Evolutionary conservation across 768 basidiomycete genomes (phyloP), one percentile per base, ranked within the genome.

Genomic region (Boletus subparvulus): DNA sequence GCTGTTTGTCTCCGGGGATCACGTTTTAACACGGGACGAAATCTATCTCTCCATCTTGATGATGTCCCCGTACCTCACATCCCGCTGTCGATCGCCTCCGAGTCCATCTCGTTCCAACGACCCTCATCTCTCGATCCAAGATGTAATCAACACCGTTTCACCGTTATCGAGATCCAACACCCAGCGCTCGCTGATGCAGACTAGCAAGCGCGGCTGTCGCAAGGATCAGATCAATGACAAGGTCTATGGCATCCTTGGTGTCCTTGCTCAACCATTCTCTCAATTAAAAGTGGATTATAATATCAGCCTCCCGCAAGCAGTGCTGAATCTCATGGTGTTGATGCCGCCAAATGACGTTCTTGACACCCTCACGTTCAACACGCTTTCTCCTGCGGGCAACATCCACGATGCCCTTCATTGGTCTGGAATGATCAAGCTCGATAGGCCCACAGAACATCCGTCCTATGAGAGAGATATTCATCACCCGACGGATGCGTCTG

Each of bases 291-390:
- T 37, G 33, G 50, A 61, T 26, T 61, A 61, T 28, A 11, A 46
- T 3, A 49, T 26, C 19, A 35, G 17, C 6, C 44, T 54, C 19
- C 6, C 28, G 4, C 30, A 42, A n/a, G 40, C 35, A 19, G 6
- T 61, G 14, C 17, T 53, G 39, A 37, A 54, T 32, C 52, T 61
- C 43, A 59, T 59, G 57, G 2, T 6, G 16, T 32, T 53, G 43
- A 60, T 60, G 56, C 39, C 56, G 3, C 8, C 58, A 9, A 42
- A 50, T 0, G 57, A 54, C 9, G 32, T 59, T n/a, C 59, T 61
- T 26, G 59, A 61, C 37, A 59, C 57, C 7, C 59, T 61, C 48
- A 50, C 40, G 13, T 61, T 61, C 33, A 60, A 60, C 32, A 45
- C 3, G 3, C 57, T 52, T 42, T 16, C 59, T 5, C 56, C 46